Conservation (phyloP, 108 stramenopile species). For the Fragilaria radians region DNA sequence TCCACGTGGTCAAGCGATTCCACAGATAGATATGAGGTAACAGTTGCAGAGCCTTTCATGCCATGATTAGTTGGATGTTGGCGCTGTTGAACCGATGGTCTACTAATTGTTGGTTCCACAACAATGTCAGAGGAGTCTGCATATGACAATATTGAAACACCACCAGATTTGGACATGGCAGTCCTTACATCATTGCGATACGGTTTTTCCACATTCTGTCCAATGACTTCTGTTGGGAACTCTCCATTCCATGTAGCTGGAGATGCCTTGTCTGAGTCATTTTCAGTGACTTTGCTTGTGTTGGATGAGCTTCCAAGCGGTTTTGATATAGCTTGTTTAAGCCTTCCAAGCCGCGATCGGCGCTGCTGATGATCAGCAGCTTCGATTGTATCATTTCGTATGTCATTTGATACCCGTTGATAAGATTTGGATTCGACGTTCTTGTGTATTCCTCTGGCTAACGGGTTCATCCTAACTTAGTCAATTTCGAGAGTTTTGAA, state of each 20-base stretch:
- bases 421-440: neutral
- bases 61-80: no score
- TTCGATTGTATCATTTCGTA: neutral
- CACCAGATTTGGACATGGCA: neutral
- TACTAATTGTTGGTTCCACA: neutral
- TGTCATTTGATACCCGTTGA: neutral
- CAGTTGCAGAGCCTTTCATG: no score
- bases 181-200: neutral
- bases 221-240: neutral
- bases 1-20: no score
- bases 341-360: neutral
- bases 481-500: neutral
- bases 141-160: neutral
- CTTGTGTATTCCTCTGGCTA: constrained; percentile 1
- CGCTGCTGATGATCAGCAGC: neutral
- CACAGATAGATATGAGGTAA: no score
- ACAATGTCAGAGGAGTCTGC: neutral
- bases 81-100: neutral
- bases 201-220: neutral
- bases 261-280: neutral
- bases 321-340: neutral
- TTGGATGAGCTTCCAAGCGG: neutral
- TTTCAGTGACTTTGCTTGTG: no score
- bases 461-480: neutral
- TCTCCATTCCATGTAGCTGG: neutral